phyloP scores from a whole-genome alignment of 371 early-diverging fungal genomes.

The Mucor indicus region DNA sequence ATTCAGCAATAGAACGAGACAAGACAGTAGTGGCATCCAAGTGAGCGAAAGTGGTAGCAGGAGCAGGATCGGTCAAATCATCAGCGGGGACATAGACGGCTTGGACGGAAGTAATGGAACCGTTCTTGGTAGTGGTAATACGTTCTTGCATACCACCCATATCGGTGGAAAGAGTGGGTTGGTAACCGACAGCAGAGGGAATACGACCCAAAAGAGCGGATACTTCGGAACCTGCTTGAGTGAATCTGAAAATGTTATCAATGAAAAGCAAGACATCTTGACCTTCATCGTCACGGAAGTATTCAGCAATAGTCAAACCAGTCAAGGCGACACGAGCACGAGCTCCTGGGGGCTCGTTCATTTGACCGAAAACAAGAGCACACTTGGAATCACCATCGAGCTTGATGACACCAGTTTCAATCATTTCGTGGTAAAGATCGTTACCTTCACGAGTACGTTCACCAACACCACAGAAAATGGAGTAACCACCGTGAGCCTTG shows the following conservation, averaged over 20 bases:
- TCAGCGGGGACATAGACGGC: conserved; percentile 98
- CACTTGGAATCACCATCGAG: conserved; percentile 92
- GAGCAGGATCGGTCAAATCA: conserved; percentile 98
- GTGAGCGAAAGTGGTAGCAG: conserved; percentile 97
- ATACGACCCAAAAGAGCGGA: conserved; percentile 98
- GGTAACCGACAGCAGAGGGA: conserved; percentile 99
- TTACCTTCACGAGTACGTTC: conserved; percentile 98
- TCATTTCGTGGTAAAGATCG: conserved; percentile 98
- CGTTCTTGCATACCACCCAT: conserved; percentile 98
- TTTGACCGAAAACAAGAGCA: conserved; percentile 96
- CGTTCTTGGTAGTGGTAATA: conserved; percentile 99
- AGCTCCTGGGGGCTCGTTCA: conserved; percentile 99
- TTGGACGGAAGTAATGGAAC: conserved; percentile 97
- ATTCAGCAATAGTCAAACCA: conserved; percentile 96
- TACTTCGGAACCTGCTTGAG: conserved; percentile 90
- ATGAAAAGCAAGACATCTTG: conserved; percentile 98
- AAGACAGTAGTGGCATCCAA: conserved; percentile 98
- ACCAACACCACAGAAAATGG: conserved; percentile 95
- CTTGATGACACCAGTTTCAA: conserved; percentile 90
- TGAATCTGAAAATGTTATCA: conserved; percentile 95
- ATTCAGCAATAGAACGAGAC: conserved; percentile 97
- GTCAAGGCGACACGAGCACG: conserved; percentile 98
- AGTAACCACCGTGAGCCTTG: conserved; percentile 97
- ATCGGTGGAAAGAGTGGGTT: conserved; percentile 93
- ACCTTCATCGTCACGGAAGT: conserved; percentile 98